These are phyloP conservation scores for Mycena rosella DNA, from an alignment of 768 basidiomycete genomes.

Conservation along the genomic window DNA sequence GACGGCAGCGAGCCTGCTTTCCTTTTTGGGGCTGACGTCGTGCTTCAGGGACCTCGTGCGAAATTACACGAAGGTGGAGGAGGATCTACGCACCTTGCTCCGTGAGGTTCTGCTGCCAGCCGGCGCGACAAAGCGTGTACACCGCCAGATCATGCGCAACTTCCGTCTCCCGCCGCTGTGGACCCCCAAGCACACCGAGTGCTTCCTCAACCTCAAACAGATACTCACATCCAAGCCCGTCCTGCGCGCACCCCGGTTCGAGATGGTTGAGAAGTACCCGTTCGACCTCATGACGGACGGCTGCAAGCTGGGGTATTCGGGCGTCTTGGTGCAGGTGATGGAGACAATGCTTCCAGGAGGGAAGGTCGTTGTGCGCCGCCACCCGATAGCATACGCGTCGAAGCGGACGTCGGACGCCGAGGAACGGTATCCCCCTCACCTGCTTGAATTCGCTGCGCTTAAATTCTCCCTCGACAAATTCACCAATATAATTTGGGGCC, in stretches of 20 bases:
- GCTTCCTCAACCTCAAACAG: conserved; percentile 42
- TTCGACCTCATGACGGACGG: conserved; percentile 46
- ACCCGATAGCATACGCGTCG: conserved; percentile 48
- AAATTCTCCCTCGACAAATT: too few species aligned
- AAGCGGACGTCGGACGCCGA: conserved; percentile 47
- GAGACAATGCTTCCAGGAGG: conserved; percentile 25
- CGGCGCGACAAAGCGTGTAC: conserved; percentile 39
- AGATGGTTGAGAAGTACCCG: conserved; percentile 38
- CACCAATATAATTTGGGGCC: too few species aligned
- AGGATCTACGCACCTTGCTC: conserved; percentile 47
- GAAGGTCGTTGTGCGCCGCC: conserved; percentile 14
- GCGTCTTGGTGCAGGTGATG: conserved; percentile 24
- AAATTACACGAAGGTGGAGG: conserved; percentile 47
- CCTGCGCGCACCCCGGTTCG: neutral
- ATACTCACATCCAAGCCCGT: neutral
- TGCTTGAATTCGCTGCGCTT: too few species aligned
- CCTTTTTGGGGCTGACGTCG: conserved; percentile 51
- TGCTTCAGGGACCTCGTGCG: conserved; percentile 50
- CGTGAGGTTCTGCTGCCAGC: conserved; percentile 36
- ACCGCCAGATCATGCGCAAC: conserved; percentile 41
- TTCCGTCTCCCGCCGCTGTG: conserved; percentile 31
- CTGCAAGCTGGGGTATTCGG: conserved; percentile 43
- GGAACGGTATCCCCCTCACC: too few species aligned
- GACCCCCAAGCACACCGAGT: conserved; percentile 34
- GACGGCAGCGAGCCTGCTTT: conserved; percentile 42